Conservation (phyloP, 257 asterid species). For the Przewalskia tangutica region DNA sequence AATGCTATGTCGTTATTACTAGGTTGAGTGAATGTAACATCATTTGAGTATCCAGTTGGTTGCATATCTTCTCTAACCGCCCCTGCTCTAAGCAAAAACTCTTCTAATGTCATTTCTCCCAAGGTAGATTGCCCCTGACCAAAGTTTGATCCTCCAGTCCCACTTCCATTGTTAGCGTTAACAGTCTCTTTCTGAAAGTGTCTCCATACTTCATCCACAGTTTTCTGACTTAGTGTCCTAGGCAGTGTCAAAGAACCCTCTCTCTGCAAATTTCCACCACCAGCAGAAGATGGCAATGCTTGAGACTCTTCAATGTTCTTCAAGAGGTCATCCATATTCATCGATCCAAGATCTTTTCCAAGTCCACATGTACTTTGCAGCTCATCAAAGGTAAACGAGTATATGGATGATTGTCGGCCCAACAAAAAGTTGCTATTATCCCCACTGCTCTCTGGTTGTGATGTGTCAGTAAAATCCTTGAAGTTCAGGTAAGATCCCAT, state of each 20-base stretch:
- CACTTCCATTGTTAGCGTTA: constrained; percentile 30
- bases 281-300: constrained; percentile 24
- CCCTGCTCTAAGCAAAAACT: constrained; percentile 66
- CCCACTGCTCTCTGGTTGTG: constrained; percentile 37
- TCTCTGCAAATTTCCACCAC: constrained; percentile 60
- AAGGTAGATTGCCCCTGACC: constrained; percentile 58
- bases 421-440: constrained; percentile 27
- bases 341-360: constrained; percentile 78
- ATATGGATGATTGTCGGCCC: constrained; percentile 66
- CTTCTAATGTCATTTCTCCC: constrained; percentile 81
- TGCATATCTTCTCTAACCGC: constrained; percentile 66
- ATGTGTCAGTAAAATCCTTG: constrained; percentile 45
- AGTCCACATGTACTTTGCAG: constrained; percentile 59
- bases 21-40: constrained; percentile 23
- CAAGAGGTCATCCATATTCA: constrained; percentile 89
- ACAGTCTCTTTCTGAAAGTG: constrained; percentile 48
- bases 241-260: constrained; percentile 85
- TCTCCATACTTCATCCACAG: constrained; percentile 85
- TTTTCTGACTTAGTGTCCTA: constrained; percentile 71
- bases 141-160: constrained; percentile 27
- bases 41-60: constrained; percentile 27
- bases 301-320: constrained; percentile 84
- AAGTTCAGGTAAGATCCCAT: constrained; percentile 83
- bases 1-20: constrained; percentile 27
- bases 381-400: constrained; percentile 79